Conservation (phyloP, 805 yeast genomes). For the Candida insectorum region DNA sequence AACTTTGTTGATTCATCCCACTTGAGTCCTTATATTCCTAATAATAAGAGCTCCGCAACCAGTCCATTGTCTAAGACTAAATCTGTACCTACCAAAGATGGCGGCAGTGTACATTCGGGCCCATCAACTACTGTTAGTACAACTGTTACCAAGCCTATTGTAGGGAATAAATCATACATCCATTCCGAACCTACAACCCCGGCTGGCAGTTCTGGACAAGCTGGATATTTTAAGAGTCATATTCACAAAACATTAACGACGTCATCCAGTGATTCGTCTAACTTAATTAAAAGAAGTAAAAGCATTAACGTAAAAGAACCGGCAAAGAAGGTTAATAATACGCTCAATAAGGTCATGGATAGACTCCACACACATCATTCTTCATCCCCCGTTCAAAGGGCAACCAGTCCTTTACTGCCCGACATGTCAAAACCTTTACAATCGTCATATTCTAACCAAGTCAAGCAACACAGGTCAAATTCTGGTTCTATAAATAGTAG, state of each 20-base stretch:
- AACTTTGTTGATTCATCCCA: constrained; percentile 8
- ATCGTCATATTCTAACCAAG: constrained; percentile 29
- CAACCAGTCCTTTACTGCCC: constrained; percentile 2
- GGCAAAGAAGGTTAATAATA: constrained; percentile 3
- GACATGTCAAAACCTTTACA: constrained; percentile 7
- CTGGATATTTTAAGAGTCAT: constrained; percentile 6
- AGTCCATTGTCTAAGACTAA: constrained; percentile 4
- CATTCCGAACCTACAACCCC: constrained; percentile 12
- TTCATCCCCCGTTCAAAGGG: constrained; percentile 9
- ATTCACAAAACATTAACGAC: constrained; percentile 8
- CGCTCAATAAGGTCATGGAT: constrained; percentile 4
- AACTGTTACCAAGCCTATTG: constrained; percentile 5
- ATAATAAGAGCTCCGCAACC: constrained; percentile 3
- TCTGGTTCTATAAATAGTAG: constrained; percentile 17
- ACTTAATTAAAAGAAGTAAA: constrained; percentile 4
- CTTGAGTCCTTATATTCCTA: constrained; percentile 13
- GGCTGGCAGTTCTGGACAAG: constrained; percentile 5
- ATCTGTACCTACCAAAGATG: constrained; percentile 2
- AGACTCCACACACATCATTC: constrained; percentile 5
- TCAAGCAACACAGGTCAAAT: constrained; percentile 29
- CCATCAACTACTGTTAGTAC: constrained; percentile 2
- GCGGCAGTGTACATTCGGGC: not conserved
- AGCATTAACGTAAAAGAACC: constrained; percentile 11
- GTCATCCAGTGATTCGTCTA: constrained; percentile 11
- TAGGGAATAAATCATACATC: constrained; percentile 7